Evolutionary conservation across 371 early-diverging fungal species (phyloP), one percentile per base, ranked within the genome.

Genomic region (Lichtheimia ramosa): DNA sequence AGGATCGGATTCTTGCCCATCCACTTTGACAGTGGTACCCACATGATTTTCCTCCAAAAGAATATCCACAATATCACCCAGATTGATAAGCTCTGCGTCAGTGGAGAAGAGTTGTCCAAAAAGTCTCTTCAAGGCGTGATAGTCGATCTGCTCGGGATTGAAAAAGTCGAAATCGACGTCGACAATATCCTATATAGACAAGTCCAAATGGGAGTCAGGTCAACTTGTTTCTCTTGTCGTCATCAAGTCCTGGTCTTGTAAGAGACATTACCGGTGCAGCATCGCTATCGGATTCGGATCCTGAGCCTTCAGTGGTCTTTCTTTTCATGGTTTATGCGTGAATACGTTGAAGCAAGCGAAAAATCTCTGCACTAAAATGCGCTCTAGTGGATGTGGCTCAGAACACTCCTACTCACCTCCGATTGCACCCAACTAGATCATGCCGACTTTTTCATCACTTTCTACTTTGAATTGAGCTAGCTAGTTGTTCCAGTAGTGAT

Each of bases 101-200:
- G 88, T 82, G 18, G 87, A 87, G 58, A 97, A 94, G 10, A 89
- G 72, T 56, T 91, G 90, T 20, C 63, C 70, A 13, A 97, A 61
- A 8, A 98, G 82, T 25, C 88, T 86, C 71, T 97, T 97, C 58
- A 96, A 74, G 12, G 95, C 92, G 64, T 96, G 96, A 64, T 89
- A 98, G 77, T 98, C 99, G 20, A 85, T 83, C 50, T 87, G 84
- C 58, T 89, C 85, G 16, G 93, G 92, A 56, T 93, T 93, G 75
- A 89, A 94, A 69, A 97, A 98, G 66, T 96, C 97, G 69, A 97
- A 97, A 63, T 96, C 95, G 13, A 97, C 94, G 59, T 96, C 86
- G 25, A 98, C 86, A 42, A 89, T 84, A 48, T 92, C 91, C 87
- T 87, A 56, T 24, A 57, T 18, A 18, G 39, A 1, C n/a, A n/a